phyloP scores from a whole-genome alignment of 2,329 filamentous ascomycete species.

The Dryadomyces quercivorus region DNA sequence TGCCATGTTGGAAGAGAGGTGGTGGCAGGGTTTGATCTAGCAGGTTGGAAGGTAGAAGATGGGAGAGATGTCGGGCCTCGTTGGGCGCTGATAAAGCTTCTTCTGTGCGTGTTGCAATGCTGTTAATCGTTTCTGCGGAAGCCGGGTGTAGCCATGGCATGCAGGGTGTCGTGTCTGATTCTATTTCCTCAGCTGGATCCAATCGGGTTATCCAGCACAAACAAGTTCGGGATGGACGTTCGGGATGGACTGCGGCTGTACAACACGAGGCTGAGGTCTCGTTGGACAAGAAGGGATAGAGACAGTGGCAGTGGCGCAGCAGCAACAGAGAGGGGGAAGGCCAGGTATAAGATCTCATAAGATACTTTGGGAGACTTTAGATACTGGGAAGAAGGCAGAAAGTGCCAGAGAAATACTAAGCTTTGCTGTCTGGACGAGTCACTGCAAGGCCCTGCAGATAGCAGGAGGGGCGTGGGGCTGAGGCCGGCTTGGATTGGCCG shows the following conservation, averaged over 20 bases:
- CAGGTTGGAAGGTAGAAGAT: too few relatives aligned
- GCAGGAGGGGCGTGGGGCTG: neutral
- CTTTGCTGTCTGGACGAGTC: neutral
- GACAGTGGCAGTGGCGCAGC: too few relatives aligned
- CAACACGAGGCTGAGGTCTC: too few relatives aligned
- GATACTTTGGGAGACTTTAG: neutral
- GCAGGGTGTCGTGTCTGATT: neutral
- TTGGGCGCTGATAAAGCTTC: too few relatives aligned
- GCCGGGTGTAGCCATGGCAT: neutral
- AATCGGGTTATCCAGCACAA: neutral
- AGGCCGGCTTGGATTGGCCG: neutral
- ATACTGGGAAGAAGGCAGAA: neutral
- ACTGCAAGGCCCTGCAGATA: neutral
- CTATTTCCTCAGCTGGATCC: neutral
- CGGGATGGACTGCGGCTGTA: neutral
- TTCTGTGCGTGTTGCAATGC: too few relatives aligned
- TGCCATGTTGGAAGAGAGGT: too few relatives aligned
- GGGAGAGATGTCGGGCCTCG: too few relatives aligned
- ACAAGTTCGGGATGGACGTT: neutral
- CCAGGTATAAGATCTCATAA: neutral
- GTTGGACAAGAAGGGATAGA: neutral
- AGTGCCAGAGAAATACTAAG: neutral
- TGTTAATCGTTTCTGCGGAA: neutral
- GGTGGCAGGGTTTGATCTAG: too few relatives aligned
- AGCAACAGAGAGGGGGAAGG: neutral